Conservation (phyloP, 1,284 basidiomycete genomes). For the Wolfiporia cocos region DNA sequence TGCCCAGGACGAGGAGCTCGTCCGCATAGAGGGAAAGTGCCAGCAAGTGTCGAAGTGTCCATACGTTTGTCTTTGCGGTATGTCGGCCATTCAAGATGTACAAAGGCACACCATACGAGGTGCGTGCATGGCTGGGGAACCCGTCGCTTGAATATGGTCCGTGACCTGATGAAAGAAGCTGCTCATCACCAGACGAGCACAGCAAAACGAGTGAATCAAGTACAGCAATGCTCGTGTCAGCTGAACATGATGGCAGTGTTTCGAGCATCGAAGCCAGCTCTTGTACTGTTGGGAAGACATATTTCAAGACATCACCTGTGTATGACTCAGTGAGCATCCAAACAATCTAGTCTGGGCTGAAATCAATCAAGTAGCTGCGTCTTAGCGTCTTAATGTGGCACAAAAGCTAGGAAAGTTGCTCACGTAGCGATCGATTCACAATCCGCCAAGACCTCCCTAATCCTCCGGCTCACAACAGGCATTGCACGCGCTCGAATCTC, state of each 20-base stretch:
- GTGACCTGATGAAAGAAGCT: slow-evolving; percentile 6
- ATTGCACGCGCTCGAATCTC: slow-evolving; percentile 22
- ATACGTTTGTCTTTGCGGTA: slow-evolving; percentile 51
- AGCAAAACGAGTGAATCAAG: slow-evolving; percentile 57
- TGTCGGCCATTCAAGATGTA: slow-evolving; percentile 58
- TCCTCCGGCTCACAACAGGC: slow-evolving; percentile 31
- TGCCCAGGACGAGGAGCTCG: no score
- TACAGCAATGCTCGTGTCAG: slow-evolving; percentile 56
- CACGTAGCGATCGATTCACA: no score
- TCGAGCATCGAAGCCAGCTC: slow-evolving; percentile 45
- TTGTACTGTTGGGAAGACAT: slow-evolving; percentile 45
- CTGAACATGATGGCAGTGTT: slow-evolving; percentile 38
- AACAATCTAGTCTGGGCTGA: slow-evolving; percentile 13
- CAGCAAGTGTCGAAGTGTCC: slow-evolving; percentile 60
- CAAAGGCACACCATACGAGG: slow-evolving; percentile 53
- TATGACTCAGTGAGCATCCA: slow-evolving; percentile 3
- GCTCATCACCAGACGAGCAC: slow-evolving; percentile 19
- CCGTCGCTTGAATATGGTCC: slow-evolving; percentile 40
- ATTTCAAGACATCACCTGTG: slow-evolving; percentile 29
- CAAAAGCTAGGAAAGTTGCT: no score
- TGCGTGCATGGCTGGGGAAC: slow-evolving; percentile 60
- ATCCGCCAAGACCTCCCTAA: no score
- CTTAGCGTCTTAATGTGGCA: not conserved
- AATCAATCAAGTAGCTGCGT: not conserved
- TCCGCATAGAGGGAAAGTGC: slow-evolving; percentile 51